Evolutionary conservation across 2,329 filamentous ascomycete species (phyloP), one percentile per base, ranked within the genome.

Genomic region (Truncatella angustata): DNA sequence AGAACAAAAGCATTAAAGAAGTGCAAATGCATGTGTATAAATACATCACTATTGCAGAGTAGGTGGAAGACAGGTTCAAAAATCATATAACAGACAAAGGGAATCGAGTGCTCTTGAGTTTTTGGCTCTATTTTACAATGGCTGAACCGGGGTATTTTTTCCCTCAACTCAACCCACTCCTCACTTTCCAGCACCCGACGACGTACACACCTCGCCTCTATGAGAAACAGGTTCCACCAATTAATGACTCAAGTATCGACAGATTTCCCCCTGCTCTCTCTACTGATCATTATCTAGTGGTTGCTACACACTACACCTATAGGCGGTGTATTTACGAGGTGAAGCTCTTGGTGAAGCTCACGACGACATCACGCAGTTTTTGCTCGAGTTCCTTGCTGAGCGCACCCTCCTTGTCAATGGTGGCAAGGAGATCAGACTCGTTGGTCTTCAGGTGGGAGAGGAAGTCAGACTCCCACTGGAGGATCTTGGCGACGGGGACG

Each of bases 381-480:
- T 76, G 79, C 81, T 95, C 94, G 46, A 91, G 80, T 35, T 96
- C 93, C 86, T 97, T 97, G 88, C 89, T 94, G 73, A 99, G 77
- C 60, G 90, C 83, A 74, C 93, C 93, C 84, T 97, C 91, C 85
- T 93, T 94, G 70, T 96, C 91, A 64, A 99, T 97, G 66, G 84
- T 87, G 67, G 85, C 80, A 60, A 96, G 77, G 61, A 97, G 77
- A 59, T 92, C 91, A 46, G 83, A 69, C 84, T 97, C 89, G 82
- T 93, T 96, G 74, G 84, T 88, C 84, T 87, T 91, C 70, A 99
- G 82, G 83, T 97, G 90, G 63, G 87, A 79, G 58, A 97, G 81
- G 87, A 96, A 95, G 79, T 97, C 93, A 68, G 87, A 65, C 84
- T 99, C 94, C 91, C 93, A 99, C 74, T 85, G 75, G 60, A 94